Evolutionary conservation across 768 basidiomycete genomes (phyloP).

Genomic region (Termitomyces bulborhizus): DNA sequence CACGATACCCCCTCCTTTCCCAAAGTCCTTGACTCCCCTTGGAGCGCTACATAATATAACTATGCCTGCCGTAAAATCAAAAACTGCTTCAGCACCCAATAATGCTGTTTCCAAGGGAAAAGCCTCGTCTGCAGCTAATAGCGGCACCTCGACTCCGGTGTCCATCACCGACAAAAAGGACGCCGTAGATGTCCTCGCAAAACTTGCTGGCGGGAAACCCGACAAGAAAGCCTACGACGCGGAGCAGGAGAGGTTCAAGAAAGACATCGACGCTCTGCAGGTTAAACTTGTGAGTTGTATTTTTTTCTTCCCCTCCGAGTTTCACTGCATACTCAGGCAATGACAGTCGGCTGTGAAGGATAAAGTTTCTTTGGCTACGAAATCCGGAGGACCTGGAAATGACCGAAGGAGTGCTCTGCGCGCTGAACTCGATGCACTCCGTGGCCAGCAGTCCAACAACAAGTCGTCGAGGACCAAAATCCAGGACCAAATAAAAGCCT

Average conservation of each 20-base stretch:
- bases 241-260: constrained; percentile 79
- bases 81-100: constrained; percentile 35
- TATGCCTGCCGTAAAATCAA: constrained; percentile 52
- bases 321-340: constrained; percentile 5
- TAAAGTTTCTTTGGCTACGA: constrained; percentile 62
- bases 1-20: constrained; percentile 15
- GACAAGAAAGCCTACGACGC: constrained; percentile 82
- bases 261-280: constrained; percentile 81
- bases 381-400: constrained; percentile 50
- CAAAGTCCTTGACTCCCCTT: constrained; percentile 12
- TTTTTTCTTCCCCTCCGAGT: neutral
- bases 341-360: constrained; percentile 62
- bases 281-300: constrained; percentile 65
- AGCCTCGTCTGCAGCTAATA: constrained; percentile 29
- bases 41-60: constrained; percentile 17
- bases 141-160: constrained; percentile 44
- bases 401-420: constrained; percentile 70
- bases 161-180: constrained; percentile 37
- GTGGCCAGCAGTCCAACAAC: constrained; percentile 69
- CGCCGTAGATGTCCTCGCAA: constrained; percentile 31
- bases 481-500: constrained; percentile 68
- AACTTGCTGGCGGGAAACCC: constrained; percentile 52
- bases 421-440: constrained; percentile 75
- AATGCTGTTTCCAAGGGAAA: constrained; percentile 35
- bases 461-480: constrained; percentile 69